Evolutionary conservation across 2,329 filamentous ascomycete species (phyloP).

Genomic region (Beauveria bassiana): DNA sequence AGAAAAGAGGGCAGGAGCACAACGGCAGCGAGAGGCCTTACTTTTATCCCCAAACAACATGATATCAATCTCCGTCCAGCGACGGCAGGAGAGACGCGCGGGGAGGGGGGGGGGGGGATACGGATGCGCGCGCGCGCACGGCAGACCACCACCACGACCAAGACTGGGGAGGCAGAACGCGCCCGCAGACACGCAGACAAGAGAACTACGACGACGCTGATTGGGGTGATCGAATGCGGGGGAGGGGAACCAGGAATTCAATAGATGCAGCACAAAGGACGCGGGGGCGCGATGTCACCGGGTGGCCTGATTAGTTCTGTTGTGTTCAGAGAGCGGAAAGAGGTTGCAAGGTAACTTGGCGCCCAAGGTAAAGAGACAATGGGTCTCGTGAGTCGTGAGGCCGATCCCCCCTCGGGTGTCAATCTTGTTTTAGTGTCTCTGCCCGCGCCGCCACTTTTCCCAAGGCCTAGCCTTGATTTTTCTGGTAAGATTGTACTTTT

Average conservation of each 20-base stretch:
- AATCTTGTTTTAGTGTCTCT: background rate
- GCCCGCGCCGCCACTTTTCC: background rate
- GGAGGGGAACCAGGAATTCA: background rate
- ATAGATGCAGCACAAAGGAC: background rate
- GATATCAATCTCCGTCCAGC: background rate
- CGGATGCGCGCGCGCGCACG: background rate
- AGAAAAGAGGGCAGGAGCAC: slow-evolving; percentile 2
- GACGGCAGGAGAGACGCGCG: background rate
- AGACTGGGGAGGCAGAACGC: too few relatives aligned
- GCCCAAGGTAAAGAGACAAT: background rate
- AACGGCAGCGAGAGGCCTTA: slow-evolving; percentile 2
- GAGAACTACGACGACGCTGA: background rate
- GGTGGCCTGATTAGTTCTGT: background rate
- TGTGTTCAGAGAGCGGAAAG: background rate
- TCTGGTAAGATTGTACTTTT: background rate
- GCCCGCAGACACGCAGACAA: background rate
- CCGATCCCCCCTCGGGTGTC: background rate
- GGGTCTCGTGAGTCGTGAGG: background rate
- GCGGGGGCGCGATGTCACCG: background rate
- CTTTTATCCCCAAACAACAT: slow-evolving; percentile 9
- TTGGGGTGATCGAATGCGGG: background rate
- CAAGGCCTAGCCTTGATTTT: background rate
- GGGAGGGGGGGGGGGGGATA: background rate
- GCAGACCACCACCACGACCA: background rate
- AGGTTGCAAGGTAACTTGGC: background rate